phyloP scores from a whole-genome alignment of 1,139 yeast species.

The Scheffersomyces insectosa region DNA sequence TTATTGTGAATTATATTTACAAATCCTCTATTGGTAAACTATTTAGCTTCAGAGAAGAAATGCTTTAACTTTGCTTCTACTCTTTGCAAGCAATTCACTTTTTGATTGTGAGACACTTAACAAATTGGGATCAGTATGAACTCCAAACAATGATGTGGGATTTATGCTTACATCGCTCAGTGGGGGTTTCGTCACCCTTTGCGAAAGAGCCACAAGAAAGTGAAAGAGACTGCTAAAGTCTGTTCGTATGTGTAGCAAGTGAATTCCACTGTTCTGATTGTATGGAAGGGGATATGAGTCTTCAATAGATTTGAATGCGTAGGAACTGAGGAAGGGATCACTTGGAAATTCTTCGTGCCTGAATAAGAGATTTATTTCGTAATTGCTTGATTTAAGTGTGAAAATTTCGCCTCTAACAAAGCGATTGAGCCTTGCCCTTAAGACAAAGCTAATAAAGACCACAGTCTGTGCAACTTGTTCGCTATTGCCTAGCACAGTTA shows the following conservation, averaged over 20 bases:
- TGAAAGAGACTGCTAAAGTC: slow-evolving; percentile 20
- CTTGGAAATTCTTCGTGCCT: background rate
- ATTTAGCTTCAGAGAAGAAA: background rate
- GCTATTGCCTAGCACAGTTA: slow-evolving; percentile 28
- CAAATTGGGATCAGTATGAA: slow-evolving; percentile 27
- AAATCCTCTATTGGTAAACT: too few species aligned
- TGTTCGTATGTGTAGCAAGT: slow-evolving; percentile 17
- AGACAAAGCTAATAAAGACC: slow-evolving; percentile 22
- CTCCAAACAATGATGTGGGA: slow-evolving; percentile 23
- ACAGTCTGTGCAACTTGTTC: slow-evolving; percentile 23
- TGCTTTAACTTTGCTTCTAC: background rate
- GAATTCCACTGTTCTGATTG: slow-evolving; percentile 8
- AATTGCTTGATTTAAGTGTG: slow-evolving; percentile 36
- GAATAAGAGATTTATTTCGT: slow-evolving; percentile 13
- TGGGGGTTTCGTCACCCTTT: background rate
- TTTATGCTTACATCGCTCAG: slow-evolving; percentile 16
- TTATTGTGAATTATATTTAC: background rate
- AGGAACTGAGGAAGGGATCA: background rate
- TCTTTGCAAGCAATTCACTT: slow-evolving; percentile 8
- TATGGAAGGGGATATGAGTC: slow-evolving; percentile 9
- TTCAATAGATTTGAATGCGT: slow-evolving; percentile 8
- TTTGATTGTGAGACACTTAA: slow-evolving; percentile 22
- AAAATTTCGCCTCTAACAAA: slow-evolving; percentile 16
- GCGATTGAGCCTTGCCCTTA: slow-evolving; percentile 27
- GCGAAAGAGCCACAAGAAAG: slow-evolving; percentile 1